Conservation (phyloP, 345 rosid species). For the Brassica cretica region DNA sequence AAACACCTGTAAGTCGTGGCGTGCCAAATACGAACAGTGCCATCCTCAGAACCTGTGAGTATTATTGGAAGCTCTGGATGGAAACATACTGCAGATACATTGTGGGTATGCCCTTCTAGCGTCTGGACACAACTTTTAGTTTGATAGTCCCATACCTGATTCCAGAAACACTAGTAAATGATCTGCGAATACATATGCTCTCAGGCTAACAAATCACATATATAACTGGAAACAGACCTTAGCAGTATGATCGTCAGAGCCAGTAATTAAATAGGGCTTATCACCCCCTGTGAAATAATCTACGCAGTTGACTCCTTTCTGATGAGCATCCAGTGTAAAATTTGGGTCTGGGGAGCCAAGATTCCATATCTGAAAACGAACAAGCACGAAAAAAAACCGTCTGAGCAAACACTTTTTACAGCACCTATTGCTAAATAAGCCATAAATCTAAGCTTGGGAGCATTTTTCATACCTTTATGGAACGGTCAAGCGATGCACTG, state of each 20-base stretch:
- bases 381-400: slow-evolving; percentile 17
- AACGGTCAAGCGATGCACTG: slow-evolving; percentile 96
- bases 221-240: slow-evolving; percentile 51
- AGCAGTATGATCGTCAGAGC: slow-evolving; percentile 95
- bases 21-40: slow-evolving; percentile 81
- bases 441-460: neutral
- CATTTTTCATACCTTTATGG: slow-evolving; percentile 59
- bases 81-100: slow-evolving; percentile 84
- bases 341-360: slow-evolving; percentile 95
- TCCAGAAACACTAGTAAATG: slow-evolving; percentile 25
- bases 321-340: slow-evolving; percentile 90
- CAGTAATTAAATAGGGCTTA: slow-evolving; percentile 87
- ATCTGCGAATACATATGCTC: slow-evolving; percentile 3
- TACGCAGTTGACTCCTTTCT: slow-evolving; percentile 89
- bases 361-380: slow-evolving; percentile 75
- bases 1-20: slow-evolving; percentile 40
- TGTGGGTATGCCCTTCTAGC: slow-evolving; percentile 78
- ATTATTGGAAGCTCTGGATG: slow-evolving; percentile 85
- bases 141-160: slow-evolving; percentile 87
- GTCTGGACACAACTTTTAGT: slow-evolving; percentile 84
- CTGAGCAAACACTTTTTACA: slow-evolving; percentile 13
- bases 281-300: slow-evolving; percentile 96
- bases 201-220: slow-evolving; percentile 8
- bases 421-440: neutral
- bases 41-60: slow-evolving; percentile 84